A percentile compares a stretch with the other conserved stretches of the same genome.
phyloP scores from a whole-genome alignment of 805 yeast genomes.

The Groenewaldozyma salmanticensis region DNA sequence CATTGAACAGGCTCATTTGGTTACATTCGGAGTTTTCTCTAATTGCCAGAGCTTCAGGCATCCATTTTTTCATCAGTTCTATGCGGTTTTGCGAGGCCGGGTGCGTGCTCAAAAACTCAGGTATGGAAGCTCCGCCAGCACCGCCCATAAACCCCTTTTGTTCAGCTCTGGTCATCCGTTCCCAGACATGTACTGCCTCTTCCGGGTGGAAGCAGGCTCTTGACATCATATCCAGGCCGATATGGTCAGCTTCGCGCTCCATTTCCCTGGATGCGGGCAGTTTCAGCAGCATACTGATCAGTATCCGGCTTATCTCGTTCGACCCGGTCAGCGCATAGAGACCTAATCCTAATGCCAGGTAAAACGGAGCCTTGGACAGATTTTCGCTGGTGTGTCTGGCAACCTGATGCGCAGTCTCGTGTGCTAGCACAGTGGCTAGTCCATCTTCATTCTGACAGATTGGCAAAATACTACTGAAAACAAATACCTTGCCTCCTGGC shows the following conservation, averaged over 20 bases:
- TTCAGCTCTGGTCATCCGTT: slow-evolving; percentile 57
- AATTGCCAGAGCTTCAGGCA: slow-evolving; percentile 33
- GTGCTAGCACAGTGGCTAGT: slow-evolving; percentile 87
- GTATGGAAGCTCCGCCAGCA: slow-evolving; percentile 22
- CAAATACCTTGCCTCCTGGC: slow-evolving; percentile 94
- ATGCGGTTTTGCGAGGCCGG: slow-evolving; percentile 76
- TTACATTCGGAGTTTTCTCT: slow-evolving; percentile 36
- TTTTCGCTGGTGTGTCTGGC: slow-evolving; percentile 88
- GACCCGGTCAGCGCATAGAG: slow-evolving; percentile 57
- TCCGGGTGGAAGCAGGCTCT: slow-evolving; percentile 76
- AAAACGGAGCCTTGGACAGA: slow-evolving; percentile 66
- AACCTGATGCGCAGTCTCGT: slow-evolving; percentile 88
- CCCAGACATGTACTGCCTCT: slow-evolving; percentile 73
- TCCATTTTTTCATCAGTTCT: slow-evolving; percentile 56
- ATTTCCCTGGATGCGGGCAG: slow-evolving; percentile 85
- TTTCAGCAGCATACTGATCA: slow-evolving; percentile 47
- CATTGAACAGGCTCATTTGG: not conserved
- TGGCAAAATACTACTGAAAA: slow-evolving; percentile 67
- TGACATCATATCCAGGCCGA: slow-evolving; percentile 88
- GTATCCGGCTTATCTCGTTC: slow-evolving; percentile 39
- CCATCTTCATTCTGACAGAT: slow-evolving; percentile 81
- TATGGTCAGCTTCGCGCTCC: slow-evolving; percentile 95
- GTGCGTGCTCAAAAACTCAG: slow-evolving; percentile 77
- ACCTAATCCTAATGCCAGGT: slow-evolving; percentile 42
- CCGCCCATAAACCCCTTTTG: slow-evolving; percentile 25